Conservation (phyloP, 257 asterid genomes). For the Solanum chilense region DNA sequence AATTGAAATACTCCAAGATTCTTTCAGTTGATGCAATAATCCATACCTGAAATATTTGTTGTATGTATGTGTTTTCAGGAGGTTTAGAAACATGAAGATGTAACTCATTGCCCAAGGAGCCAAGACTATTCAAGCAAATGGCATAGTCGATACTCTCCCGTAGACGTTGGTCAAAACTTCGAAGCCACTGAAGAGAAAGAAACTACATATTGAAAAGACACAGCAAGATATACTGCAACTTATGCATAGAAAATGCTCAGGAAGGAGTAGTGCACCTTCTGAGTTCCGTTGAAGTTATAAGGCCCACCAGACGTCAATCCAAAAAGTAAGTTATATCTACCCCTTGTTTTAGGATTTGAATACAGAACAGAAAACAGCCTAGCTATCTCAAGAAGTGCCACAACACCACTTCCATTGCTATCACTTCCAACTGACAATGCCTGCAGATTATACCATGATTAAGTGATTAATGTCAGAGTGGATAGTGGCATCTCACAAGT, state of each 20-base stretch:
- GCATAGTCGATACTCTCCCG: slow-evolving; percentile 92
- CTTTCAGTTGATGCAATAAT: neutral
- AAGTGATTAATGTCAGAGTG: neutral
- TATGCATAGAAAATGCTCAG: neutral
- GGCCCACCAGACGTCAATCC: slow-evolving; percentile 97
- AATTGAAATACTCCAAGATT: neutral
- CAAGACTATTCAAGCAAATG: slow-evolving; percentile 91
- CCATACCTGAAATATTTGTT: slow-evolving; percentile 82
- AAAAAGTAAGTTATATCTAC: slow-evolving; percentile 77
- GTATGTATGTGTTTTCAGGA: slow-evolving; percentile 70
- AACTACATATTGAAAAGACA: slow-evolving; percentile 15
- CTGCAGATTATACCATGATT: slow-evolving; percentile 15
- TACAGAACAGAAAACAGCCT: slow-evolving; percentile 81
- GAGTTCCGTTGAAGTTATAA: slow-evolving; percentile 82
- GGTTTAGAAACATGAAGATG: slow-evolving; percentile 92
- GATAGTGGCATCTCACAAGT: neutral
- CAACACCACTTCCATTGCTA: slow-evolving; percentile 92
- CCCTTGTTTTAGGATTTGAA: slow-evolving; percentile 86
- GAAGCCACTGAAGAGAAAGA: slow-evolving; percentile 66
- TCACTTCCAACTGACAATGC: slow-evolving; percentile 90
- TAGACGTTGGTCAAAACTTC: slow-evolving; percentile 73
- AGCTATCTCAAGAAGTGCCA: slow-evolving; percentile 85
- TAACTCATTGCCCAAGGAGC: slow-evolving; percentile 44
- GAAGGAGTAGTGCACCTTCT: slow-evolving; percentile 41
- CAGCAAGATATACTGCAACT: neutral